Evolutionary conservation across 768 basidiomycete species (phyloP).

Genomic region (Erythrobasidium yunnanense): DNA sequence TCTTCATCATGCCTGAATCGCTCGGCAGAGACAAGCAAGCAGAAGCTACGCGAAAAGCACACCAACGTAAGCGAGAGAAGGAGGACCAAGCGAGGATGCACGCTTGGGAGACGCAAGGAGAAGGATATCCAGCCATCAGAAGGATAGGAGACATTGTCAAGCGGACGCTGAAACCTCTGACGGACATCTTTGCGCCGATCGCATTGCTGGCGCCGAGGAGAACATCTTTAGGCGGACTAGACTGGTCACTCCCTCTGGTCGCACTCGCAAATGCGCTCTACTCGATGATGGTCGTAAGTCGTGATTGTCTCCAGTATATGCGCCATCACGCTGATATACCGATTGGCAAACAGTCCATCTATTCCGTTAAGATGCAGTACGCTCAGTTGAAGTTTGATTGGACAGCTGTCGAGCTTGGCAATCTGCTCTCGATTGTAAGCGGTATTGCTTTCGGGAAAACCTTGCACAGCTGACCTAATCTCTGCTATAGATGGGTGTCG

Average conservation of each 20-base stretch:
- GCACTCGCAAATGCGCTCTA: conserved; percentile 13
- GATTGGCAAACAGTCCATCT: neutral
- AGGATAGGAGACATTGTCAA: neutral
- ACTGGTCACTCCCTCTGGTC: conserved; percentile 21
- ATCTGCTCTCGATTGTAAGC: conserved; percentile 30
- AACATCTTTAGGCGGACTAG: neutral
- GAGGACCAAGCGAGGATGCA: conserved; percentile 28
- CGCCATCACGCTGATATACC: neutral
- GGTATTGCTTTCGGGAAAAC: too few species aligned
- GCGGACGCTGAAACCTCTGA: neutral
- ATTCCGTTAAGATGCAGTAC: conserved; percentile 32
- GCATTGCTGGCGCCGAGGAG: conserved; percentile 5
- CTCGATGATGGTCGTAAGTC: neutral
- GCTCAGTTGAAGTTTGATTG: conserved; percentile 35
- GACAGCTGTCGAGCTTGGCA: conserved; percentile 30
- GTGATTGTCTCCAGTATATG: neutral
- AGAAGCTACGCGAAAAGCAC: conserved; percentile 32
- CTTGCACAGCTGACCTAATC: too few species aligned
- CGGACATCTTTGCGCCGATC: neutral
- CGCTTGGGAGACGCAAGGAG: neutral
- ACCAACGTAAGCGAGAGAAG: conserved; percentile 28
- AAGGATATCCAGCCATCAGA: conserved; percentile 31
- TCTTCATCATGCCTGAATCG: conserved; percentile 44
- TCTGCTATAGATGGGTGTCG: conserved; percentile 29
- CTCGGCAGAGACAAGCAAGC: conserved; percentile 37